These are phyloP conservation scores for Tritrichomonas musculus DNA, from an alignment of 208 protist genomes.

Conservation along the genomic window DNA sequence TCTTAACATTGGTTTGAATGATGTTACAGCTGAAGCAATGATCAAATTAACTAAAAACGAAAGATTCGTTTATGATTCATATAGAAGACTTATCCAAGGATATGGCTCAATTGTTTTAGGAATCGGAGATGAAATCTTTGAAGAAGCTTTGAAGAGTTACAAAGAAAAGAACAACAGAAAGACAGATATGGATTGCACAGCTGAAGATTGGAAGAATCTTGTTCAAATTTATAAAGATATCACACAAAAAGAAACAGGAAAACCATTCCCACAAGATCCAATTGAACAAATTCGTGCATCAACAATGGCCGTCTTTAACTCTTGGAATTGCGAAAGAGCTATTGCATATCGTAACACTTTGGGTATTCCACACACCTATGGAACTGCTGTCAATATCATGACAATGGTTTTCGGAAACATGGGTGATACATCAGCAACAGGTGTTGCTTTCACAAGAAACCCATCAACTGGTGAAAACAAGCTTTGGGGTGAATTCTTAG, in stretches of 20 bases:
- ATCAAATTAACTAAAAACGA: not conserved
- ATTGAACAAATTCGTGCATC: not conserved
- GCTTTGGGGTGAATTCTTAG: not conserved
- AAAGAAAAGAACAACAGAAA: not conserved
- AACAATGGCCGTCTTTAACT: not conserved
- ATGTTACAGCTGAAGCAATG: not conserved
- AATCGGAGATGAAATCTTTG: not conserved
- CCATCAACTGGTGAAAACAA: not conserved
- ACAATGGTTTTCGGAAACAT: conserved; percentile 17
- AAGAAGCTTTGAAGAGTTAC: not conserved
- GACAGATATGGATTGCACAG: not conserved
- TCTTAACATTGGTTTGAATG: conserved; percentile 1
- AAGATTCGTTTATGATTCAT: not conserved
- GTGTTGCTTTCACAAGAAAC: conserved; percentile 2
- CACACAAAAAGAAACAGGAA: not conserved
- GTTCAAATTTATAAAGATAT: not conserved
- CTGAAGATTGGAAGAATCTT: not conserved
- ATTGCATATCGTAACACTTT: conserved; percentile 18
- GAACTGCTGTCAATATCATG: conserved; percentile 16
- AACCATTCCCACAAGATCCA: conserved; percentile 24
- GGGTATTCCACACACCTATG: not conserved
- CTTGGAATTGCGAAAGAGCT: conserved; percentile 11
- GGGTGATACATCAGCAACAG: not conserved
- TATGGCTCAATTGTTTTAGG: not conserved
- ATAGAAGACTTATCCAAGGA: not conserved